Evolutionary conservation across 2,329 filamentous ascomycete species (phyloP).

Genomic region (Tolypocladium capitatum): DNA sequence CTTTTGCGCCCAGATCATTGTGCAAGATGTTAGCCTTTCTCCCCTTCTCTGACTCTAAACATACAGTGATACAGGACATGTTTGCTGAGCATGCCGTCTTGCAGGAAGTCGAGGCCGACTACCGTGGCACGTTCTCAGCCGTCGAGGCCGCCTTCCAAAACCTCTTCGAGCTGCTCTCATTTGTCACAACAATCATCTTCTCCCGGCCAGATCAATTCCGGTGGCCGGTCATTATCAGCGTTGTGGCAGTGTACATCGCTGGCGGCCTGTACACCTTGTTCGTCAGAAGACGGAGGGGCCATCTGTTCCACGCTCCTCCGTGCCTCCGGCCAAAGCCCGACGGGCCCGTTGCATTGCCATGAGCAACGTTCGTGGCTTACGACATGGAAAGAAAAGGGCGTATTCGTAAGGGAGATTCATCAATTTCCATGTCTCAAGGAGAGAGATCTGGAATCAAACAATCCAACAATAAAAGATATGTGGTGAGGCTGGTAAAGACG

Average conservation of each 20-base stretch:
- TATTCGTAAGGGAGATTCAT: too few species aligned
- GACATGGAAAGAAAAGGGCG: too few species aligned
- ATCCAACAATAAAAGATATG: too few species aligned
- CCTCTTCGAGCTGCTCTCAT: constrained; percentile 55
- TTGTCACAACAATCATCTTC: constrained; percentile 51
- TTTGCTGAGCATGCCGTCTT: not conserved
- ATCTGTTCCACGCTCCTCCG: constrained; percentile 16
- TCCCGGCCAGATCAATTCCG: constrained; percentile 49
- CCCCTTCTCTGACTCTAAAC: too few species aligned
- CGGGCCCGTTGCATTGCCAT: not conserved
- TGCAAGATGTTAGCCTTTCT: constrained; percentile 39
- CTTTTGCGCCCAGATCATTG: constrained; percentile 43
- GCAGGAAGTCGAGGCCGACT: constrained; percentile 38
- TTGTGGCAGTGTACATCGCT: constrained; percentile 29
- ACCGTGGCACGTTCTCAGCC: constrained; percentile 55
- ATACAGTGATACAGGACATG: not conserved
- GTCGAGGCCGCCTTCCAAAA: constrained; percentile 58
- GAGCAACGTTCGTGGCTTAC: not conserved
- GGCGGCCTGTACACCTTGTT: constrained; percentile 17
- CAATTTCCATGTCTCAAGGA: too few species aligned
- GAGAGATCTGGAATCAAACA: too few species aligned
- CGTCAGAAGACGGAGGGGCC: constrained; percentile 17
- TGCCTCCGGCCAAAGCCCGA: not conserved
- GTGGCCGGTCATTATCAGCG: constrained; percentile 47
- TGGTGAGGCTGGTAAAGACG: too few species aligned